phyloP scores from a whole-genome alignment of 2,329 filamentous ascomycete species.

The Myriosclerotinia scirpicola region DNA sequence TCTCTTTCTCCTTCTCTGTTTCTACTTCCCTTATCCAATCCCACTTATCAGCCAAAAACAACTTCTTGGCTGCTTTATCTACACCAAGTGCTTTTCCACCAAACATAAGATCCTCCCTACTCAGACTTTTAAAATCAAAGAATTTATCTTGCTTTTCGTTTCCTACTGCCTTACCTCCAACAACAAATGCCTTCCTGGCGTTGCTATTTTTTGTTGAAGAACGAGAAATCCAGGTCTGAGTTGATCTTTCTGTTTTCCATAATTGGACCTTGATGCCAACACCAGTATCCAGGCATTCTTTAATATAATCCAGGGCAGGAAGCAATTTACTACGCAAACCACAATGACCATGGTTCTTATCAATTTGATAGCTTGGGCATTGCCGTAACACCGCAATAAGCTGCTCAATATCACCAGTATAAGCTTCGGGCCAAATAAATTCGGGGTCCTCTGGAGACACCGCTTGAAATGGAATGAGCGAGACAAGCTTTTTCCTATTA shows the following conservation, averaged over 20 bases:
- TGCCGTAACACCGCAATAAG: constrained; percentile 63
- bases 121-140: constrained; percentile 48
- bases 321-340: constrained; percentile 65
- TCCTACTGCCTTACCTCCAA: constrained; percentile 31
- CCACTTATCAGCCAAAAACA: constrained; percentile 60
- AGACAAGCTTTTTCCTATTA: constrained; percentile 58
- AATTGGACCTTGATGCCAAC: constrained; percentile 33
- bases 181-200: constrained; percentile 30
- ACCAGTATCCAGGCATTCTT: constrained; percentile 51
- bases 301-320: constrained; percentile 64
- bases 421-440: constrained; percentile 42
- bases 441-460: constrained; percentile 44
- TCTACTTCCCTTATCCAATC: constrained; percentile 50
- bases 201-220: not conserved
- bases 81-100: constrained; percentile 51
- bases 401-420: constrained; percentile 60
- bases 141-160: constrained; percentile 24
- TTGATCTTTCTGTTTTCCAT: constrained; percentile 33
- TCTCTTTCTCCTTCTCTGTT: constrained; percentile 27
- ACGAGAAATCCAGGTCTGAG: constrained; percentile 34
- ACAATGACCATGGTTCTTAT: constrained; percentile 71
- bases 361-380: constrained; percentile 71
- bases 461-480: constrained; percentile 57
- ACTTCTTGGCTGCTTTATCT: constrained; percentile 51
- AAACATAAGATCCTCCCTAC: constrained; percentile 51